Conservation (phyloP, 2,329 filamentous ascomycete species). For the Bipolaris victoriae region DNA sequence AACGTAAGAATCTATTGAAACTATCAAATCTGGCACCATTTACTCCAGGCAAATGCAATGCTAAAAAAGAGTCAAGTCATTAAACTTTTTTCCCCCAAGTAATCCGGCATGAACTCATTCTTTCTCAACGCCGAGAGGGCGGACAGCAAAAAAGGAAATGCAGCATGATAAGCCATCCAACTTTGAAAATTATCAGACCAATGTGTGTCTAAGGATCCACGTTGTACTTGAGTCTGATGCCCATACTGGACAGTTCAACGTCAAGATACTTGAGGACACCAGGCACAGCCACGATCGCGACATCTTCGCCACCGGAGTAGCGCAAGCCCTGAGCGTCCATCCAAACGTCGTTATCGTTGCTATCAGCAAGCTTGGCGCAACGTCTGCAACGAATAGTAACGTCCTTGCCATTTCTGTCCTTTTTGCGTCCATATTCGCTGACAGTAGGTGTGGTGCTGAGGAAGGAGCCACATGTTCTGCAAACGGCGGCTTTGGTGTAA, state of each 20-base stretch:
- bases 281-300: conserved; percentile 88
- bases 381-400: conserved; percentile 80
- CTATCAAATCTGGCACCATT: background rate
- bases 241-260: conserved; percentile 95
- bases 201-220: conserved; percentile 59
- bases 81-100: background rate
- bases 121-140: background rate
- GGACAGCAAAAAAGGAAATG: background rate
- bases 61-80: background rate
- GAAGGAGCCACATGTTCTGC: conserved; percentile 87
- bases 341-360: conserved; percentile 67
- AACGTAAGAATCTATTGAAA: too few relatives aligned
- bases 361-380: conserved; percentile 67
- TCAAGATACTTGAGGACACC: conserved; percentile 92
- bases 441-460: conserved; percentile 83
- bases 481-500: conserved; percentile 88
- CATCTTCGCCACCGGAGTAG: conserved; percentile 88
- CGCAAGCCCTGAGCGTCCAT: conserved; percentile 85
- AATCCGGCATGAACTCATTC: background rate
- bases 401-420: conserved; percentile 64
- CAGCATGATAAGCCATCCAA: background rate
- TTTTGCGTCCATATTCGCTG: conserved; percentile 62
- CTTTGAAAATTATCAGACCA: background rate
- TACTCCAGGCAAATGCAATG: background rate
- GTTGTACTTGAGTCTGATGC: conserved; percentile 90